These are phyloP conservation scores for Dryas drummondii DNA, from an alignment of 306 rosid species.

Conservation along the genomic window DNA sequence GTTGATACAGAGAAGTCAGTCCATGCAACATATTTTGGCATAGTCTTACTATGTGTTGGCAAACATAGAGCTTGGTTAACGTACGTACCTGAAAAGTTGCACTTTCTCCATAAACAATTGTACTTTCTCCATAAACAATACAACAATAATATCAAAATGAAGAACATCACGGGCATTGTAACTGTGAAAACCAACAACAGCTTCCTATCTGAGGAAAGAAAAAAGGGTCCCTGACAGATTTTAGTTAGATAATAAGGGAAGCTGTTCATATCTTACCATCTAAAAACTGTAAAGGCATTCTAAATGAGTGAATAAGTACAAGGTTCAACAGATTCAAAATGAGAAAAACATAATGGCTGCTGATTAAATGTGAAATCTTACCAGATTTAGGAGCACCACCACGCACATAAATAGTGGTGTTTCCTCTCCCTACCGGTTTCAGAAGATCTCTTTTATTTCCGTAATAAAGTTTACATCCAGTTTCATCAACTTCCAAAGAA, in stretches of 20 bases:
- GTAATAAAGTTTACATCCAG: constrained; percentile 6
- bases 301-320: neutral
- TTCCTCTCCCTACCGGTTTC: neutral
- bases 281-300: neutral
- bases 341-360: too few species aligned
- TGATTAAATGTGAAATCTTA: constrained; percentile 7
- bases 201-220: neutral
- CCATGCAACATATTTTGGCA: neutral
- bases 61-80: neutral
- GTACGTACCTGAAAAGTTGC: constrained; percentile 22
- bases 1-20: neutral
- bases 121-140: constrained; percentile 9
- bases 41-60: neutral
- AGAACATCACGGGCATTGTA: neutral
- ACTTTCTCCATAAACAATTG: constrained; percentile 5
- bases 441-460: neutral
- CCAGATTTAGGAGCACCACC: neutral
- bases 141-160: neutral
- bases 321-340: neutral
- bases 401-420: constrained; percentile 16
- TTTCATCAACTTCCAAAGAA: neutral
- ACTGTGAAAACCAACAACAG: neutral
- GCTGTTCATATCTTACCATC: neutral
- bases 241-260: neutral
- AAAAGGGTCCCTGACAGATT: neutral